phyloP scores from a whole-genome alignment of 1,284 basidiomycete genomes.

The Malassezia restricta region DNA sequence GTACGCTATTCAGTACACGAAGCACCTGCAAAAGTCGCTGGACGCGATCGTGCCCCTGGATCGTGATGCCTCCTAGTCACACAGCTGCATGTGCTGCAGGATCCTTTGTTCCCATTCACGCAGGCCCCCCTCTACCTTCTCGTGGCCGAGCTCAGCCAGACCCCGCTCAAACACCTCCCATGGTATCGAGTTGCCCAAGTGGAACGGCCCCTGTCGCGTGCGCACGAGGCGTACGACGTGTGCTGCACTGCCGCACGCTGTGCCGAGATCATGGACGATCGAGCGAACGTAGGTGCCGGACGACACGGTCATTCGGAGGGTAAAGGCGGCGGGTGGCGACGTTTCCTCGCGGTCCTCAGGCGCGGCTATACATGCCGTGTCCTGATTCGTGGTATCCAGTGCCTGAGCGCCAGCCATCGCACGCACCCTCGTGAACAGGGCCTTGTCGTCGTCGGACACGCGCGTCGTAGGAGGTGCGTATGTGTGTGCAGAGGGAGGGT shows the following conservation, averaged over 20 bases:
- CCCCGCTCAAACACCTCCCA: constrained; percentile 37
- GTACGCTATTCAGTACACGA: constrained; percentile 10
- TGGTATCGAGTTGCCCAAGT: constrained; percentile 34
- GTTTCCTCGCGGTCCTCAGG: not conserved
- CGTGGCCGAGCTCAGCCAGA: constrained; percentile 21
- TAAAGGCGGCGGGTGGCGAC: not conserved
- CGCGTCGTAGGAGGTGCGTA: constrained; percentile 31
- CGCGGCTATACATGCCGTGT: not conserved
- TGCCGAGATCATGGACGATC: constrained; percentile 42
- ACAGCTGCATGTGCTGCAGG: constrained; percentile 5
- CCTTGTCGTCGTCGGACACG: constrained; percentile 30
- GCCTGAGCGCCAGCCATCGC: constrained; percentile 26
- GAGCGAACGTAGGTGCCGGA: constrained; percentile 44
- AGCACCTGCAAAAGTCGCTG: constrained; percentile 9
- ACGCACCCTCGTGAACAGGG: constrained; percentile 28
- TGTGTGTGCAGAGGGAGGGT: constrained; percentile 21
- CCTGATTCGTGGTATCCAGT: constrained; percentile 3
- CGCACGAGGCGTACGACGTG: constrained; percentile 39
- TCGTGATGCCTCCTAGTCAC: constrained; percentile 8
- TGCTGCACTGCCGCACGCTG: constrained; percentile 30
- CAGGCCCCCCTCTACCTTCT: constrained; percentile 5
- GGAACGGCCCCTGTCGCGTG: constrained; percentile 39
- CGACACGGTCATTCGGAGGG: constrained; percentile 41
- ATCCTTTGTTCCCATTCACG: constrained; percentile 30
- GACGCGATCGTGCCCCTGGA: constrained; percentile 13